Percentiles rank a stretch among this genome's conserved stretches.
phyloP scores from a whole-genome alignment of 306 rosid genomes.

The Abrus pulchellus region DNA sequence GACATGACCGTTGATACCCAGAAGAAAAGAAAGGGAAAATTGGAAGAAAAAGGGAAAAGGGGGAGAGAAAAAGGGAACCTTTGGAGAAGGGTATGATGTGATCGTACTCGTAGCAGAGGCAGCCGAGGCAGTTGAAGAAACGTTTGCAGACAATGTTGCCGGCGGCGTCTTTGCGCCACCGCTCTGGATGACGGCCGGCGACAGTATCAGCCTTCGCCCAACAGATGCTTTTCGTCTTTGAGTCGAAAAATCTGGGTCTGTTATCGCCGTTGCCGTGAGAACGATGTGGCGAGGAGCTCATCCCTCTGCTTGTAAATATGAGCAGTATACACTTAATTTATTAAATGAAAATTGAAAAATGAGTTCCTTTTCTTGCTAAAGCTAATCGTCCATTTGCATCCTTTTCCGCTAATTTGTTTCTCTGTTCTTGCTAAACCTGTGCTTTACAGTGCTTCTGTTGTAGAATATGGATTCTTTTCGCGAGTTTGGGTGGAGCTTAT shows the following conservation, averaged over 20 bases:
- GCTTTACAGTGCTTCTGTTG: too few species aligned
- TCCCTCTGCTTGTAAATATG: constrained; percentile 2
- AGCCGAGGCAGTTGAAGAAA: constrained; percentile 86
- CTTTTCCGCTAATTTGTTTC: too few species aligned
- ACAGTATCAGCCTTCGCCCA: constrained; percentile 78
- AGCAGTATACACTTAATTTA: too few species aligned
- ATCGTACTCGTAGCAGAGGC: constrained; percentile 96
- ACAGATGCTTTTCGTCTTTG: constrained; percentile 69
- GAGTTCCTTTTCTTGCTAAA: too few species aligned
- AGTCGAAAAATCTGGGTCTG: constrained; percentile 75
- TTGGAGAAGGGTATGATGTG: constrained; percentile 90
- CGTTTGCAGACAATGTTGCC: constrained; percentile 94
- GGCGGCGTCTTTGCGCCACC: constrained; percentile 97
- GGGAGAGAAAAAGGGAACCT: constrained; percentile 58
- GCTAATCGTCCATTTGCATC: too few species aligned
- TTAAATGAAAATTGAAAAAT: too few species aligned
- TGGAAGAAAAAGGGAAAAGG: not conserved
- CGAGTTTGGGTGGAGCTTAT: too few species aligned
- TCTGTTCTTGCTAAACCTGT: too few species aligned
- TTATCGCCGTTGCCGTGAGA: constrained; percentile 57
- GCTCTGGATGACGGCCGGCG: constrained; percentile 90
- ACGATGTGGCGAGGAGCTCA: constrained; percentile 69
- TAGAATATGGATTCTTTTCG: too few species aligned
- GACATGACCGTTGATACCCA: not conserved
- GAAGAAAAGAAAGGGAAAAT: constrained; percentile 14